Base-by-base conservation (phyloP, 306 rosid species). In the Cajanus cajan region DNA sequence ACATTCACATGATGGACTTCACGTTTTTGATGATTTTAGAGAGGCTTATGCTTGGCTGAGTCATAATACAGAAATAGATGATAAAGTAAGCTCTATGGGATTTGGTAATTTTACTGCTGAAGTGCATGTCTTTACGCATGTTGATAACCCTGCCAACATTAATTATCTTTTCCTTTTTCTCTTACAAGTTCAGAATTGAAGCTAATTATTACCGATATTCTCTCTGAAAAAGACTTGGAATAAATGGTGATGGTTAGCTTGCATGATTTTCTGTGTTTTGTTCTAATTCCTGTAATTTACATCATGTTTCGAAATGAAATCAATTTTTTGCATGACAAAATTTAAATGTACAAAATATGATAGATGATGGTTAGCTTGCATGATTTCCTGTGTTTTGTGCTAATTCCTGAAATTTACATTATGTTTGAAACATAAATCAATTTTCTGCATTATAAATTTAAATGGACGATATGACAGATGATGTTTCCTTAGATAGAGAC, bases 1-100 rank as follows among this genome's bases (percentile, higher is more conserved):
- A 78, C 80, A 86, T 77, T 83, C 98, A 33, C 82, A 83, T 40
- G 98, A 91, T 68, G 99, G 98, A 55, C 96, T 93, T 72, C 99
- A 96, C 87, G 99, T 96, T 76, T 96, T 96, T 84, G 99, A 96
- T 78, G 99, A 96, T 86, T 96, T 96, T 78, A 89, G 99, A 83
- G 99, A 96, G 91, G 99, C 98, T 63, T 96, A 96, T 82, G 97
- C 92, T 74, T 96, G 99, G 99, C 82, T 96, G 81, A 87, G 99
- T 88, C 99, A 96, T 90, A 96, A 96, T 85, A 96, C 99, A 48
- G 98, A 96, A 75, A 90, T 91, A 80, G 98, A 96, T 82, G 99
- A 96, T 77, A 96, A 96, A 87, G 99, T 93, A 81, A 89, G 97
- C 80, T 74, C 62, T 40, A 37, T 80, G 14, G 39, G 74, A 43